A percentile compares a stretch with the other conserved stretches of the same genome.
Evolutionary conservation across 179 eudicot species (phyloP).

Genomic region (Nepenthes alata): DNA sequence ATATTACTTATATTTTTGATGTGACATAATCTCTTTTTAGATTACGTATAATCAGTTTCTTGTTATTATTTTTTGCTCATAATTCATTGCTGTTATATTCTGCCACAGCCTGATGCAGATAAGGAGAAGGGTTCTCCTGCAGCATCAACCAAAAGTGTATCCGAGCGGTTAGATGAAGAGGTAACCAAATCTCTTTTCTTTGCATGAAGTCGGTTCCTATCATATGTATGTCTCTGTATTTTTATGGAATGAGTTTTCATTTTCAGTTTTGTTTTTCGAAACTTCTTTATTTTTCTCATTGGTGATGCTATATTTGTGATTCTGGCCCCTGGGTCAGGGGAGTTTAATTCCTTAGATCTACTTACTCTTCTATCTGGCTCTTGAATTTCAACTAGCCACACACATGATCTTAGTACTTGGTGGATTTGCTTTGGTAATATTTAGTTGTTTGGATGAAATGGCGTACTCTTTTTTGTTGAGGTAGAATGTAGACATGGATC

Average conservation of each 20-base stretch:
- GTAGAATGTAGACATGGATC: too few relatives aligned
- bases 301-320: too few relatives aligned
- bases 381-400: too few relatives aligned
- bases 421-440: too few relatives aligned
- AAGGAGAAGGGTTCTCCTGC: constrained; percentile 44
- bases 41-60: not conserved
- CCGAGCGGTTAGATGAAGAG: constrained; percentile 80
- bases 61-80: not conserved
- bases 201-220: not conserved
- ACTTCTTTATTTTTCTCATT: too few relatives aligned
- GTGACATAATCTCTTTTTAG: not conserved
- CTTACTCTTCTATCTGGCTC: too few relatives aligned
- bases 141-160: constrained; percentile 44
- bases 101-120: constrained; percentile 53
- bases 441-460: too few relatives aligned
- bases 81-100: not conserved
- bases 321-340: too few relatives aligned
- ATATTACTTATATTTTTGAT: not conserved
- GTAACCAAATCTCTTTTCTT: constrained; percentile 20
- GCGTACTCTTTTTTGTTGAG: too few relatives aligned
- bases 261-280: not conserved
- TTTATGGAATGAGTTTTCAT: not conserved
- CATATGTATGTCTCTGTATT: not conserved
- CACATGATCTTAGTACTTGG: too few relatives aligned
- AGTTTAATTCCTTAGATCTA: too few relatives aligned